Base-by-base conservation (phyloP, 805 yeast genomes). In the Candida incommunis region DNA sequence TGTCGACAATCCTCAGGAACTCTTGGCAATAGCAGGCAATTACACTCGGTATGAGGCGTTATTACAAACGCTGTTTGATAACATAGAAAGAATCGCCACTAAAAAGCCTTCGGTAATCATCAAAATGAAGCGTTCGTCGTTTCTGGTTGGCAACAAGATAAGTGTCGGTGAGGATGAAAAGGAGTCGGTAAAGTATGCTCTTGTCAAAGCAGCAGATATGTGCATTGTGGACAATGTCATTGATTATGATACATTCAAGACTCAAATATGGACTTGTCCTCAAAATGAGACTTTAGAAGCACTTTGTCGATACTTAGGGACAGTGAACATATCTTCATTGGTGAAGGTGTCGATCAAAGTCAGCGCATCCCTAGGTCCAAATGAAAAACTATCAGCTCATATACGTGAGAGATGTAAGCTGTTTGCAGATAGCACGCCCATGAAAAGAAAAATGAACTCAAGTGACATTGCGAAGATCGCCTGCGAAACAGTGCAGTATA, bases 161-260 rank as follows among this genome's bases (percentile, higher is more conserved):
- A 5, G 2, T 1, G 23, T 15, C 3, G 44, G 15, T 1, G 46
- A 35, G 2, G 29, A 20, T 4, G 42, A 29, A 4, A 23, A 23
- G 1, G 49, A 50, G 3, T 29, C 37, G 2, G 49, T 51, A 1
- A 48, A 47, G 26, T 48, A 43, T 7, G 45, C 56, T 15, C 52
- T 65, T 21, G 56, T 55, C 13, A 21, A 45, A 3, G 60, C 65
- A 1, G 13, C 46, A 1, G 57, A 62, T 13, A 44, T 63, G 22
- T 59, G 57, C 7, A 54, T 65, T 31, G 62, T 61, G 7, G 68
- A 65, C 45, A 64, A 66, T 45, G 59, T 66, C 4, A 55, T 63
- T 9, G 44, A 54, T 3, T 64, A 52, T 53, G 62, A 64, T 47
- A 54, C 54, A 41, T 65, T 65, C 53, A 61, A 58, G 43, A 27